Evolutionary conservation across 2,329 filamentous ascomycete genomes (phyloP).

Genomic region (Neonectria ditissima): DNA sequence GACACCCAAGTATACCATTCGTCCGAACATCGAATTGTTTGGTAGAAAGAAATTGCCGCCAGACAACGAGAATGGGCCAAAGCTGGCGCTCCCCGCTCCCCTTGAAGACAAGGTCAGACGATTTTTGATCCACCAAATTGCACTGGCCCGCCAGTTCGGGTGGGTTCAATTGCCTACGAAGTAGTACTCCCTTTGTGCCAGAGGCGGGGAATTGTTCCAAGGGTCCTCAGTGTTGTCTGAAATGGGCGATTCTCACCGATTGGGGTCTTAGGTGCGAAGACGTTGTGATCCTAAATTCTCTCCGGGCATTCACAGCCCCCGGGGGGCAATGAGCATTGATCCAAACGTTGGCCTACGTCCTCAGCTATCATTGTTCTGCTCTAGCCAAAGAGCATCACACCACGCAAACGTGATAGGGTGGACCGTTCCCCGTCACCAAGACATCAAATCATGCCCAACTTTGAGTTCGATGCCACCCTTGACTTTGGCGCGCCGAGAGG

Average conservation of each 20-base stretch:
- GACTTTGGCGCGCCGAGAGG: not conserved
- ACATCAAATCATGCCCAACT: not conserved
- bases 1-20: not conserved
- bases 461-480: not conserved
- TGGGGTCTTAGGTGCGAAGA: not conserved
- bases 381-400: not conserved
- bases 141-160: slow-evolving; percentile 17
- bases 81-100: slow-evolving; percentile 2
- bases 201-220: slow-evolving; percentile 7
- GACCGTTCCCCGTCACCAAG: too few relatives aligned
- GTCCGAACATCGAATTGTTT: not conserved
- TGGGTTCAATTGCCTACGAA: slow-evolving; percentile 11
- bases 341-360: not conserved
- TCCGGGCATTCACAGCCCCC: not conserved
- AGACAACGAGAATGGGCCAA: slow-evolving; percentile 9
- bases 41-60: slow-evolving; percentile 10
- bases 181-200: not conserved
- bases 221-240: not conserved
- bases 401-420: too few relatives aligned
- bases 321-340: not conserved
- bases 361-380: not conserved
- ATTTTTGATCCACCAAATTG: slow-evolving; percentile 13
- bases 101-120: slow-evolving; percentile 16
- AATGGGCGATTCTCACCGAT: slow-evolving; percentile 11
- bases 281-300: not conserved